A percentile compares a stretch with the other conserved stretches of the same genome.
phyloP scores from a whole-genome alignment of 345 rosid genomes.

The Gossypium herbaceum region DNA sequence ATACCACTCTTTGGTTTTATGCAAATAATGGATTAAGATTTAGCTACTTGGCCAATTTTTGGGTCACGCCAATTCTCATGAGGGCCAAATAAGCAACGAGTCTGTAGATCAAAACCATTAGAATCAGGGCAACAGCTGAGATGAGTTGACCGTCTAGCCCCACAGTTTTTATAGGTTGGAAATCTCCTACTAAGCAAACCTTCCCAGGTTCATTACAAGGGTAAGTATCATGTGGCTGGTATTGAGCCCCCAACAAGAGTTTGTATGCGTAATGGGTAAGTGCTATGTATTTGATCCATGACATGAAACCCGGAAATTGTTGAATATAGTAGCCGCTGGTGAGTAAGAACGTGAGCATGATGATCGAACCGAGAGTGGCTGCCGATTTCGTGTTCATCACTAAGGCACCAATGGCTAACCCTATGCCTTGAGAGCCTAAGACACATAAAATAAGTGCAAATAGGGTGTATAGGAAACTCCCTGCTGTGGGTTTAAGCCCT shows the following conservation, averaged over 20 bases:
- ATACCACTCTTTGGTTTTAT: neutral
- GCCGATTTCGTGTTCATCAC: slow-evolving; percentile 47
- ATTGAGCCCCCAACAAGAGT: slow-evolving; percentile 48
- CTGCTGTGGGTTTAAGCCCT: slow-evolving; percentile 41
- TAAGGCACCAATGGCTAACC: slow-evolving; percentile 54
- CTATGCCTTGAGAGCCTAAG: slow-evolving; percentile 47
- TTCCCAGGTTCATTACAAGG: slow-evolving; percentile 24
- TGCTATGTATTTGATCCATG: slow-evolving; percentile 46
- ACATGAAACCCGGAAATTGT: slow-evolving; percentile 41
- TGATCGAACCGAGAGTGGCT: slow-evolving; percentile 31
- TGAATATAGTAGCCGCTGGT: slow-evolving; percentile 52
- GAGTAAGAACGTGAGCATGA: slow-evolving; percentile 36
- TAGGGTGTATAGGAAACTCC: slow-evolving; percentile 44
- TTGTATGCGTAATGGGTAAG: slow-evolving; percentile 37
- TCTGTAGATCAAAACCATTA: slow-evolving; percentile 44
- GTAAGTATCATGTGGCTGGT: slow-evolving; percentile 28
- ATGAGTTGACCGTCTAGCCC: slow-evolving; percentile 37
- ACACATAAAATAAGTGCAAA: slow-evolving; percentile 32
- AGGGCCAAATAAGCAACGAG: slow-evolving; percentile 46
- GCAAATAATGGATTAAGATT: neutral
- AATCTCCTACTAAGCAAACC: slow-evolving; percentile 44
- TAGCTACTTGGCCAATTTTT: neutral
- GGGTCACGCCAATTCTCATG: slow-evolving; percentile 12
- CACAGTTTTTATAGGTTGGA: slow-evolving; percentile 31
- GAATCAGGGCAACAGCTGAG: slow-evolving; percentile 29